These are phyloP conservation scores for Blastobotrys attinorum DNA, from an alignment of 805 yeast genomes.

Conservation along the genomic window DNA sequence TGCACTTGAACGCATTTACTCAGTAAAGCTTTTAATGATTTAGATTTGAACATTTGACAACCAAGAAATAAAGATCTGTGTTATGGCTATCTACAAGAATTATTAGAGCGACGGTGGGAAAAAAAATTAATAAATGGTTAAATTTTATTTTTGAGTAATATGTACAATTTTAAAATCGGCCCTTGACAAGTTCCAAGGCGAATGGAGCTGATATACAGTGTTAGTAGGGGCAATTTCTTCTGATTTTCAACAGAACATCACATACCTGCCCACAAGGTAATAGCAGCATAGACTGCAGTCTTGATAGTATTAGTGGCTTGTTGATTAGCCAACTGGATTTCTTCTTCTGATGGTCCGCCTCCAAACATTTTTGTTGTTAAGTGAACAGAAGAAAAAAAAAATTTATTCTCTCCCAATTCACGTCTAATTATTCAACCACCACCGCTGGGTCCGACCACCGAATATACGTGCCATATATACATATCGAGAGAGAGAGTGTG, in stretches of 20 bases:
- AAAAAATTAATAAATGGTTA: no score
- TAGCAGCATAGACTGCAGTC: slow-evolving; percentile 28
- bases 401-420: no score
- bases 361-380: slow-evolving; percentile 27
- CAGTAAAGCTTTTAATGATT: background rate
- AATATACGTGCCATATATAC: no score
- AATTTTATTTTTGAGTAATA: no score
- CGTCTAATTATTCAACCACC: no score
- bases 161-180: slow-evolving; percentile 25
- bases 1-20: slow-evolving; percentile 4
- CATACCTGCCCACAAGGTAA: slow-evolving; percentile 33
- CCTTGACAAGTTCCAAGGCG: slow-evolving; percentile 32
- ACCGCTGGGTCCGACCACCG: no score
- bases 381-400: no score
- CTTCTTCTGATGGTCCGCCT: slow-evolving; percentile 31
- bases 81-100: no score
- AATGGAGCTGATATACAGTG: slow-evolving; percentile 26
- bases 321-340: slow-evolving; percentile 26
- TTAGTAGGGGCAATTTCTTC: background rate
- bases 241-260: background rate
- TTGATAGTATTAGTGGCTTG: slow-evolving; percentile 25
- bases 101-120: no score
- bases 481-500: no score
- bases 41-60: background rate
- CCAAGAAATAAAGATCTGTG: background rate